These are phyloP conservation scores for Ogataea allantospora DNA, from an alignment of 805 yeast species.

Conservation along the genomic window DNA sequence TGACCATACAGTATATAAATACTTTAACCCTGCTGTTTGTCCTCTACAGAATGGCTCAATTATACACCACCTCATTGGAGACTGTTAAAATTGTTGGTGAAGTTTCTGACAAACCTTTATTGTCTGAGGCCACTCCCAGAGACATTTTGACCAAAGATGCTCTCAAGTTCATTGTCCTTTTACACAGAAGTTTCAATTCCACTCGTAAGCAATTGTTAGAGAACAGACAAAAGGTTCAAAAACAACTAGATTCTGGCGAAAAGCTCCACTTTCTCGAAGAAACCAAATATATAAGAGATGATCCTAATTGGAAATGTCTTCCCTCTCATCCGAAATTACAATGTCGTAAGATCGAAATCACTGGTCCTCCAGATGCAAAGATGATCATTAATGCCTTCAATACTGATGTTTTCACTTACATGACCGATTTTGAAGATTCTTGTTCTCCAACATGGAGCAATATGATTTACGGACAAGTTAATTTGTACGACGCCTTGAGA, in stretches of 20 bases:
- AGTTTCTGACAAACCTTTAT: slow-evolving; percentile 34
- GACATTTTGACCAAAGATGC: slow-evolving; percentile 59
- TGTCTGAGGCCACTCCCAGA: slow-evolving; percentile 43
- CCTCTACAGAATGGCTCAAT: slow-evolving; percentile 23
- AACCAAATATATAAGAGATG: slow-evolving; percentile 66
- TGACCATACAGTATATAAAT: slow-evolving; percentile 5
- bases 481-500: slow-evolving; percentile 73
- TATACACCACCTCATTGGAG: slow-evolving; percentile 36
- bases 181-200: slow-evolving; percentile 70
- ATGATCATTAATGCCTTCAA: slow-evolving; percentile 83
- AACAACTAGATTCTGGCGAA: slow-evolving; percentile 58
- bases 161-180: slow-evolving; percentile 64
- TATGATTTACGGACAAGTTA: slow-evolving; percentile 78
- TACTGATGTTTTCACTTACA: slow-evolving; percentile 75
- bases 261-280: slow-evolving; percentile 65
- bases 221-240: slow-evolving; percentile 62
- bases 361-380: slow-evolving; percentile 83
- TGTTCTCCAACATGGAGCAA: slow-evolving; percentile 83
- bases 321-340: slow-evolving; percentile 69
- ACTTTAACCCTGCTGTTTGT: neutral
- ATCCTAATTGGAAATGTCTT: slow-evolving; percentile 74
- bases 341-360: slow-evolving; percentile 76
- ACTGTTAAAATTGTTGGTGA: slow-evolving; percentile 57
- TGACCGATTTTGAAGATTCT: slow-evolving; percentile 86
- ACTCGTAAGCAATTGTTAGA: slow-evolving; percentile 57